Evolutionary conservation across 2,329 filamentous ascomycete species (phyloP).

Genomic region (Colletotrichum viniferum): DNA sequence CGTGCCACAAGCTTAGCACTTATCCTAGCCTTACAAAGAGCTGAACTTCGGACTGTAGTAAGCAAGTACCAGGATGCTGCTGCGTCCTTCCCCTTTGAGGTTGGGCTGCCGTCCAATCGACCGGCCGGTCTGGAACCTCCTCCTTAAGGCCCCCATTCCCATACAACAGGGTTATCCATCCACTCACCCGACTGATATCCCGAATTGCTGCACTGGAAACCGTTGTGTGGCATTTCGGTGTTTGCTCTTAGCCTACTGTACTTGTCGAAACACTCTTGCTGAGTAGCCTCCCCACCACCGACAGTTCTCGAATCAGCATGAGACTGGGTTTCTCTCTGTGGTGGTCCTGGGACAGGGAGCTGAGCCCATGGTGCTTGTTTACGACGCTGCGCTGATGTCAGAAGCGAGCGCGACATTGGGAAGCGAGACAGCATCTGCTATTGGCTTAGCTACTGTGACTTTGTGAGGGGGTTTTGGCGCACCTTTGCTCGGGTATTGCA

Average conservation of each 20-base stretch:
- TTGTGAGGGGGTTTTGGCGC: not conserved
- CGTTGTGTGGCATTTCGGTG: not conserved
- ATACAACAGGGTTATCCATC: not conserved
- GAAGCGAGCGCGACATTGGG: not conserved
- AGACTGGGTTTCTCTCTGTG: not conserved
- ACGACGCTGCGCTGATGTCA: not conserved
- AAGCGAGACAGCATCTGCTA: not conserved
- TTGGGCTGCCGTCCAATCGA: not conserved
- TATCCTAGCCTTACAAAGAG: not conserved
- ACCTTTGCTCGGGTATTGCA: not conserved
- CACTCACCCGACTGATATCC: not conserved
- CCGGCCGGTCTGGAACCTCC: not conserved
- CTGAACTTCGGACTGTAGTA: not conserved
- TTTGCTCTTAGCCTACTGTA: not conserved
- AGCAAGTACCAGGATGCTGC: not conserved
- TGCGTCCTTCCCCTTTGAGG: not conserved
- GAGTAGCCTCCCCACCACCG: not conserved
- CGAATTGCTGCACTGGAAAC: not conserved
- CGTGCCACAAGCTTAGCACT: not conserved
- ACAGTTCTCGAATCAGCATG: not conserved
- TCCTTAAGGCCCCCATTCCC: not conserved
- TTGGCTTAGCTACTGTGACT: not conserved
- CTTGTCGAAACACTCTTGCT: accelerated
- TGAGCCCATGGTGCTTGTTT: not conserved
- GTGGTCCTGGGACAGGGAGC: not conserved